A percentile compares a stretch with the other conserved stretches of the same genome.
Evolutionary conservation across 352 stramenopile species (phyloP).

Genomic region (Blastocystis sp.): DNA sequence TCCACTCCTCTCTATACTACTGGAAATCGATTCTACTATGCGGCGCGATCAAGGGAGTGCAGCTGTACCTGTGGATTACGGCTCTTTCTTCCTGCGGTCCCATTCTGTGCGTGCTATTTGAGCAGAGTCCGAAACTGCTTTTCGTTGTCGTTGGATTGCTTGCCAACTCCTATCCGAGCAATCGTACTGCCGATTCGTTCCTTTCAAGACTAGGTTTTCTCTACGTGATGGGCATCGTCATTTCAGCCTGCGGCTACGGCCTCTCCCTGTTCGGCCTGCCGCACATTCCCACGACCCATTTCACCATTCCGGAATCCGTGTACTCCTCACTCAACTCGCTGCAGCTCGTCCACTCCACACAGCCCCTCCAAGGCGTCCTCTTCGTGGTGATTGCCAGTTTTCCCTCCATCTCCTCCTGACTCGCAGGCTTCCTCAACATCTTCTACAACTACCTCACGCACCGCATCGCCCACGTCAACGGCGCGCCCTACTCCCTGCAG

Average conservation of each 20-base stretch:
- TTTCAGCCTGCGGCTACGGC: conserved; percentile 5
- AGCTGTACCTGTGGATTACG: conserved; percentile 39
- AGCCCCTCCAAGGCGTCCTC: conserved; percentile 19
- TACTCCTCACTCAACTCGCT: conserved; percentile 22
- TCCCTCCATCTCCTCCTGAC: background rate
- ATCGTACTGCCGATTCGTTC: background rate
- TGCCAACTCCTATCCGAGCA: conserved; percentile 21
- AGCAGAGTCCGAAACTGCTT: conserved; percentile 49
- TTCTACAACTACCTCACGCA: conserved; percentile 61
- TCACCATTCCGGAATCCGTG: conserved; percentile 19
- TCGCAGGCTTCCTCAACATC: conserved; percentile 38
- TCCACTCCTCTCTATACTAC: conserved; percentile 18
- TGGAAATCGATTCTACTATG: conserved; percentile 45
- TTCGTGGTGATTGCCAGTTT: conserved; percentile 16
- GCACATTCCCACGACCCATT: background rate
- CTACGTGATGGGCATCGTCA: conserved; percentile 35
- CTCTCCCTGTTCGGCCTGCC: conserved; percentile 45
- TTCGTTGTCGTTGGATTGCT: conserved; percentile 41
- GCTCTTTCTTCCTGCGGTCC: conserved; percentile 45
- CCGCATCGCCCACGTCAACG: conserved; percentile 40
- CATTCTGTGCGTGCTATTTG: conserved; percentile 32
- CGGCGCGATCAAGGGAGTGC: conserved; percentile 2
- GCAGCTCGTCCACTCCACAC: conserved; percentile 2
- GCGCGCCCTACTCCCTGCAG: conserved; percentile 1
- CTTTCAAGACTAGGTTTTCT: conserved; percentile 1